Evolutionary conservation across 2,329 filamentous ascomycete species (phyloP), one percentile per base, ranked within the genome.

Genomic region (Cladophialophora exuberans): DNA sequence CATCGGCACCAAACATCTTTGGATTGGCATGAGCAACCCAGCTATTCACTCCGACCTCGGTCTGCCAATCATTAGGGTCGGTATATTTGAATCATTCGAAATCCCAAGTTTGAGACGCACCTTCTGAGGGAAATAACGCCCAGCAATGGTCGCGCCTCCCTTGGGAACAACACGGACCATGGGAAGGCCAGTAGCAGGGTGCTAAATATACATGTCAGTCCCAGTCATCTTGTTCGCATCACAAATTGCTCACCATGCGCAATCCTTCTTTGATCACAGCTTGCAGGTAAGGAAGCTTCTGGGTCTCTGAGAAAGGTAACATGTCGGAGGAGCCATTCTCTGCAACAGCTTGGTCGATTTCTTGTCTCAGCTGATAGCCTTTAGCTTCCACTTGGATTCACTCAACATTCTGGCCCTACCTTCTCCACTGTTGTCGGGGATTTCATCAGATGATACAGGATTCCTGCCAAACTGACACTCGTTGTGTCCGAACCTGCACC

Each of bases 241-340:
- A n/a, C n/a, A n/a, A n/a, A n/a, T n/a, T n/a, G n/a, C n/a, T n/a
- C n/a, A n/a, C n/a, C 62, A 90, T 66, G 10, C 88, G 83, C 73
- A 92, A 88, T 2, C 85, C 83, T 69, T 94, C 89, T 66, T 91
- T 88, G 64, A 93, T 80, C 49, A 84, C 85, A 2, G 88, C 88
- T 64, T 91, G 87, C 5, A 94, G 81, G 67, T 91, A 93, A 0
- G 83, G 82, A 3, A 93, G 77, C 51, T 81, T 82, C 68, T 42
- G 79, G 23, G 79, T 79, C 70, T 91, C 87, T 22, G 82, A 68
- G 81, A 86, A 92, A 0, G 84, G 45, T 10, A 63, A 30, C 6
- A 52, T 56, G 11, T 48, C 43, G 13, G 28, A 31, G 10, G 50
- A 83, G 0, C 76, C 46, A 66, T 65, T 56, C 67, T 70, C 47